Base-by-base conservation (phyloP, 2,329 filamentous ascomycete species). In the Fusarium piperis region DNA sequence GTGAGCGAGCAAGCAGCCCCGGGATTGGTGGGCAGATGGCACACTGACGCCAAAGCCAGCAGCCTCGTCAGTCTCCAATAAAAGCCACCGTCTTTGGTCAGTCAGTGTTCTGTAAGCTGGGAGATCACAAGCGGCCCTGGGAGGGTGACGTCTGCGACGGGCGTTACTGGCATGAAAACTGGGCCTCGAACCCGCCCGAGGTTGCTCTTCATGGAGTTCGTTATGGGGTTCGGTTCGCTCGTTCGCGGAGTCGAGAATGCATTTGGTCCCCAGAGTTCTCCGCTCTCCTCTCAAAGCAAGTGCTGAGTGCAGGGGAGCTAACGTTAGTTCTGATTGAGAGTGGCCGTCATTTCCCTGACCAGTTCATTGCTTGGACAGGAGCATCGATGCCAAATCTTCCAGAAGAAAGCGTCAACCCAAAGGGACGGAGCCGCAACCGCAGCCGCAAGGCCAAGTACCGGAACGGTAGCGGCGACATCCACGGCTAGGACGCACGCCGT, bases 371-470 rank as follows among this genome's bases (percentile, higher is more conserved):
- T 64, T 28, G 51, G n/a, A n/a, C 26, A 51, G 26, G 33, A 20
- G 16, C 30, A 41, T 53, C 55, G 32, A 67, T 58, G 41, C 20
- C 23, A 53, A 56, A 61, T 44, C 38, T 57, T 61, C 59, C 41
- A 63, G 53, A 59, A 57, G 12, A 26, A 59, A 48, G 23, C n/a
- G 15, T 35, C 52, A 70, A 68, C 59, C 52, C 28, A 26, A 51
- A 52, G 53, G 52, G 41, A 67, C 59, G 70, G 70, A 73, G 67
- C 71, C 65, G 69, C 59, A 75, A 56, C 58, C 51, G 56, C 30
- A 70, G 59, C 59, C 56, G 58, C 57, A 69, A 41, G 15, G n/a
- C 51, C 28, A 67, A 64, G 62, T 60, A 63, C 55, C 57, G 33
- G 16, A 18, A 26, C 32, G 44, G 64, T 67, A 75, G 61, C 62